These are phyloP conservation scores for Leucoagaricus sp. DNA, from an alignment of 1,284 basidiomycete species.

Conservation along the genomic window DNA sequence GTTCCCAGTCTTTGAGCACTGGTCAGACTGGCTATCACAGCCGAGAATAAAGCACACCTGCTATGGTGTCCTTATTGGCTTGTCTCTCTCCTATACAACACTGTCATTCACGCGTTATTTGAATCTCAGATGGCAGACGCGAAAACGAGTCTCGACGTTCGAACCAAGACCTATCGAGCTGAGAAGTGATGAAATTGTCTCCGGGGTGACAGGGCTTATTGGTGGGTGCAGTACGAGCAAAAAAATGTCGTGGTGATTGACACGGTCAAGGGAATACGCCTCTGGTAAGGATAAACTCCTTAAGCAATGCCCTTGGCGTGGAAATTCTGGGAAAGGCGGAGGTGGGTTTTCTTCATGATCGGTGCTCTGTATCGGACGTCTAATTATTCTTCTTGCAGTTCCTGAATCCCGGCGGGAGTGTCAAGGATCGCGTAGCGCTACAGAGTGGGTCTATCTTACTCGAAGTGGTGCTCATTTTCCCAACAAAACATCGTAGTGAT, in stretches of 20 bases:
- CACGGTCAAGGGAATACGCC: slow-evolving; percentile 83
- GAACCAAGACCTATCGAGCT: slow-evolving; percentile 72
- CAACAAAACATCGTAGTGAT: slow-evolving; percentile 64
- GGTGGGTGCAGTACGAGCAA: slow-evolving; percentile 46
- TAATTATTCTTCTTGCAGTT: slow-evolving; percentile 51
- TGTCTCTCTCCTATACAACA: slow-evolving; percentile 68
- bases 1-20: slow-evolving; percentile 24
- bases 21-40: slow-evolving; percentile 39
- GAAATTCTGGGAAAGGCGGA: slow-evolving; percentile 97
- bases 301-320: slow-evolving; percentile 89
- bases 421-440: slow-evolving; percentile 96
- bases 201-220: slow-evolving; percentile 81
- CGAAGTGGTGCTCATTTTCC: not conserved
- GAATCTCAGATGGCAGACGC: slow-evolving; percentile 43
- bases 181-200: slow-evolving; percentile 71
- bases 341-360: slow-evolving; percentile 39
- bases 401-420: slow-evolving; percentile 95
- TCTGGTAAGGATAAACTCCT: slow-evolving; percentile 86
- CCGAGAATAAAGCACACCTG: slow-evolving; percentile 49
- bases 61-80: slow-evolving; percentile 68
- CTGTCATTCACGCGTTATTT: slow-evolving; percentile 56
- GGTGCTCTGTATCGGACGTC: not conserved
- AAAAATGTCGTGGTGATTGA: not conserved
- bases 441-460: slow-evolving; percentile 58
- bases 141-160: slow-evolving; percentile 37